phyloP scores from a whole-genome alignment of 257 asterid species.

The Solanum verrucosum region DNA sequence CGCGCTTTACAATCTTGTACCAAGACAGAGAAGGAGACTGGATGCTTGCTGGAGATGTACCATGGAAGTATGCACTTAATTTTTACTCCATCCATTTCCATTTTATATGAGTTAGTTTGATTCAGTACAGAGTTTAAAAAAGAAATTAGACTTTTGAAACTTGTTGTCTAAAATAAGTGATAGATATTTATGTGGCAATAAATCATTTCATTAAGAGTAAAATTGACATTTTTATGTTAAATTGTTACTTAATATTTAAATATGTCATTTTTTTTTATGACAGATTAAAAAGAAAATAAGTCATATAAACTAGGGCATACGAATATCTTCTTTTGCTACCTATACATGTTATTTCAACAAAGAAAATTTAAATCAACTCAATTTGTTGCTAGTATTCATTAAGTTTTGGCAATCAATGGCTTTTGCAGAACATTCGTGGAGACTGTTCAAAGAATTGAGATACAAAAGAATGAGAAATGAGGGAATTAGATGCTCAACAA shows the following conservation, averaged over 20 bases:
- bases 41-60: slow-evolving; percentile 57
- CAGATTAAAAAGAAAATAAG: background rate
- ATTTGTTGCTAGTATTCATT: background rate
- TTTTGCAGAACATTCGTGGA: slow-evolving; percentile 38
- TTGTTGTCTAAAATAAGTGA: background rate
- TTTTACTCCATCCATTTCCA: background rate
- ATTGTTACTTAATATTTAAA: too few relatives aligned
- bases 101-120: background rate
- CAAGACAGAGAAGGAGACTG: slow-evolving; percentile 56
- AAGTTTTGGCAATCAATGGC: background rate
- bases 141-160: background rate
- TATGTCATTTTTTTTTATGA: background rate
- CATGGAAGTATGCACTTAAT: slow-evolving; percentile 41
- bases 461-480: slow-evolving; percentile 21
- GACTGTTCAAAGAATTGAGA: slow-evolving; percentile 44
- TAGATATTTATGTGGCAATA: background rate
- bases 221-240: too few relatives aligned
- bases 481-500: background rate
- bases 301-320: too few relatives aligned
- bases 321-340: background rate
- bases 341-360: background rate
- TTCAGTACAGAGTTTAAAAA: too few relatives aligned
- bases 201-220: background rate
- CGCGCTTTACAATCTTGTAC: slow-evolving; percentile 32
- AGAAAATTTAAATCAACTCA: background rate